Base-by-base conservation (phyloP, 805 yeast genomes). In the Tetrapisispora taiwanensis region DNA sequence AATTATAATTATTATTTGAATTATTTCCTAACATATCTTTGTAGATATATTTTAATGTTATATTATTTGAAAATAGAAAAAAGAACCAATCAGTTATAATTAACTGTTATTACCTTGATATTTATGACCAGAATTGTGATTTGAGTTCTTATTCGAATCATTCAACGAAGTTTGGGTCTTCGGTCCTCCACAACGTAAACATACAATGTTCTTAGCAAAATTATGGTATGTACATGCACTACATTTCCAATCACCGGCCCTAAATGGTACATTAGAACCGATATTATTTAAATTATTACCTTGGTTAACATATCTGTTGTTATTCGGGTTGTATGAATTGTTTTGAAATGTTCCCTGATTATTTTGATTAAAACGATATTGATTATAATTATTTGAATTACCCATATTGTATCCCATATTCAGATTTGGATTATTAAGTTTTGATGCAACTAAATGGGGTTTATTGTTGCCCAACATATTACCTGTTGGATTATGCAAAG, bases 191-290 rank as follows among this genome's bases (percentile, higher is more conserved):
- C 97, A 88, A 60, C 90, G 81, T 59, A 88, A 71, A 60, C 97
- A 88, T 46, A 81, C 78, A 46, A 85, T 70, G 62, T 88, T 88
- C 58, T 88, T 88, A 3, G 96, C 96, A 70, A 88, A 88, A 62
- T 88, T 88, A 63, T 88, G 96, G 62, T 89, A 89, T 30, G 79
- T 73, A 62, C 96, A 89, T 22, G 75, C 70, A 24, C 76, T 70
- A 68, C 96, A 89, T 63, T 87, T 88, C 96, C 96, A 89, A 65
- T 88, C 97, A 42, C 96, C 96, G 3, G 96, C 96, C 54, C 97
- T 75, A 65, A 89, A 89, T 27, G 96, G 95, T n/a, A 89, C 94
- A 54, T 53, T 58, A 1, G 77, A 69, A 5, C 71, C 73, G 43
- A 65, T 66, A 32, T 27, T 31, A 46, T 28, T 42, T 36, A 41